A percentile compares a stretch with the other conserved stretches of the same genome.
phyloP scores from a whole-genome alignment of 352 stramenopile genomes.

The Pythium dissotocum region DNA sequence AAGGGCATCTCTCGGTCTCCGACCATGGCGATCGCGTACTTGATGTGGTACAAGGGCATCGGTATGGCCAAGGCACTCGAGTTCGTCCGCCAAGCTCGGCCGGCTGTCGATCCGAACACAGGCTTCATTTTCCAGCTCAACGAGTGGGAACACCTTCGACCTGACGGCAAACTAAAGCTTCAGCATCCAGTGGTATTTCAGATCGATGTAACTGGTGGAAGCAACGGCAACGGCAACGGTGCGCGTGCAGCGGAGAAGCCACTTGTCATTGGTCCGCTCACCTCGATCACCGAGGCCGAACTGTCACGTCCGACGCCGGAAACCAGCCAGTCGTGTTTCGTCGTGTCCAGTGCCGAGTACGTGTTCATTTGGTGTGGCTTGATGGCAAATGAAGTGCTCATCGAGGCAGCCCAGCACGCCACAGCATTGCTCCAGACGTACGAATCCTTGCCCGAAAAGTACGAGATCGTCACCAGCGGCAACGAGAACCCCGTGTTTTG shows the following conservation, averaged over 20 bases:
- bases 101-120: constrained; percentile 83
- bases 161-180: constrained; percentile 48
- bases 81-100: constrained; percentile 68
- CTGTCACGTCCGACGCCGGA: constrained; percentile 65
- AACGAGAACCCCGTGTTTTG: constrained; percentile 75
- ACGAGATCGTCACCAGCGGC: constrained; percentile 67
- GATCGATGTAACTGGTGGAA: constrained; percentile 59
- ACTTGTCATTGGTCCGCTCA: constrained; percentile 59
- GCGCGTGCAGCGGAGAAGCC: constrained; percentile 41
- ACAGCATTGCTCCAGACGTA: constrained; percentile 70
- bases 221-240: constrained; percentile 36
- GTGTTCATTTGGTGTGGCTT: constrained; percentile 84
- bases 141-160: constrained; percentile 81
- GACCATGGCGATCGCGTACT: constrained; percentile 87
- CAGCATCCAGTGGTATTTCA: constrained; percentile 65
- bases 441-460: constrained; percentile 73
- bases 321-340: constrained; percentile 57
- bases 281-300: constrained; percentile 44
- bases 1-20: constrained; percentile 89
- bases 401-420: constrained; percentile 63
- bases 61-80: constrained; percentile 81
- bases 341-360: constrained; percentile 72
- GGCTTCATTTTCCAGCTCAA: constrained; percentile 90
- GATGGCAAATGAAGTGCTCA: constrained; percentile 44
- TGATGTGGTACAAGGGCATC: constrained; percentile 89